Evolutionary conservation across 495 filamentous ascomycete genomes (phyloP), one percentile per base, ranked within the genome.

Genomic region (Aspergillus affinis): DNA sequence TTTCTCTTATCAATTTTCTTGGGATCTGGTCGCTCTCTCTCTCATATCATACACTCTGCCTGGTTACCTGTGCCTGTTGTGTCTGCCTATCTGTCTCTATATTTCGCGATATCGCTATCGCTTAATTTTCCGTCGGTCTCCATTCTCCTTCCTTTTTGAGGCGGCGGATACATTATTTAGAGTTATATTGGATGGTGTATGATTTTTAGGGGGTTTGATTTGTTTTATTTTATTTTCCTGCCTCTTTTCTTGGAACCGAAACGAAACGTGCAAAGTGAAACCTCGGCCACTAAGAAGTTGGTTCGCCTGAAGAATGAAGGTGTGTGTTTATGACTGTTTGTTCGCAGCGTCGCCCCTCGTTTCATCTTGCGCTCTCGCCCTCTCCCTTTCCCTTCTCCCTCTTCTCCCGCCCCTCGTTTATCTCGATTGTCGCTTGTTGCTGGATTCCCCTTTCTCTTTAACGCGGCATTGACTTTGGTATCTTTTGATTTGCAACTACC

Each of bases 301-400:
- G 54, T 30, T 46, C 41, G 21, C 51, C 32, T 49, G 51, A 58
- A 61, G 49, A 59, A 70, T 70, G 67, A 70, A 70, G 67, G 67
- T 70, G 60, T 51, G 65, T 54, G 36, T 15, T 41, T 3, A 4
- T 30, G 7, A 32, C 10, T 32, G 6, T 32, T 12, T 41, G 10
- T 41, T 41, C 36, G 36, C 13, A 32, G 29, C 48, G 29, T 46
- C 41, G 20, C 59, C 59, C 55, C 51, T 61, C 57, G 49, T 54
- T 57, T 51, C 55, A 55, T 56, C n/a, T 48, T 15, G 36, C 29
- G 27, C 45, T 23, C n/a, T 36, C 44, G 13, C 21, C 21, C 15
- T 49, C 13, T 21, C 21, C 30, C 46, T 53, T 18, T 50, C 52
- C 20, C 44, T 57, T 20, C 18, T 8, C 46, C 48, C 18, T 27